phyloP scores from a whole-genome alignment of 2,329 filamentous ascomycete species.

The Sporothrix luriei region DNA sequence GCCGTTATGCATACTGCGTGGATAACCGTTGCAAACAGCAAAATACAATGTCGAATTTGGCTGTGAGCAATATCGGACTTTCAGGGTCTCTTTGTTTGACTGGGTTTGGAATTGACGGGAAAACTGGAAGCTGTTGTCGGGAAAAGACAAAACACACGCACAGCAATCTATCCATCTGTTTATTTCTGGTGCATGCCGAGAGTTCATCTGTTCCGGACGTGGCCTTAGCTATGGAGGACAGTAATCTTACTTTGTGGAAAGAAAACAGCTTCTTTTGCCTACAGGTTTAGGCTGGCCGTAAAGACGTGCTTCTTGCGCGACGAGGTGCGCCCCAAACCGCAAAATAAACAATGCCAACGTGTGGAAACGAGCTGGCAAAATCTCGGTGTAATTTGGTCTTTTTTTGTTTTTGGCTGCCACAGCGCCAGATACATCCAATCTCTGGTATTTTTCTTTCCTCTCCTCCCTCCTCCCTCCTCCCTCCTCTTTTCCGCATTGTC shows the following conservation, averaged over 20 bases:
- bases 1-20: conserved; percentile 7
- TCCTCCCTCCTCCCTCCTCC: not conserved
- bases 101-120: not conserved
- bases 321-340: not conserved
- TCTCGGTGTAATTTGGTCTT: conserved; percentile 13
- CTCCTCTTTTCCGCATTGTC: not conserved
- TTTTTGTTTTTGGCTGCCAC: not conserved
- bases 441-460: not conserved
- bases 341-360: not conserved
- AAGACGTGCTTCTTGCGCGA: not conserved
- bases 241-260: too few species aligned
- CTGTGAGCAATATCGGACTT: too few species aligned
- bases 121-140: conserved; percentile 13
- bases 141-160: not conserved
- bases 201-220: not conserved
- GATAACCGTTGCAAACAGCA: not conserved
- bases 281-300: not conserved
- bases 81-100: not conserved
- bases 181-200: conserved; percentile 3
- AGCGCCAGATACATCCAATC: not conserved
- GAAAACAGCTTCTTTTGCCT: not conserved
- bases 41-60: not conserved
- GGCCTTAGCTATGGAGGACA: too few species aligned
- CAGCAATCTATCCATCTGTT: not conserved
- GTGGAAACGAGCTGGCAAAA: conserved; percentile 12